Conservation (phyloP, 2,329 filamentous ascomycete genomes). For the Botrytis byssoidea region DNA sequence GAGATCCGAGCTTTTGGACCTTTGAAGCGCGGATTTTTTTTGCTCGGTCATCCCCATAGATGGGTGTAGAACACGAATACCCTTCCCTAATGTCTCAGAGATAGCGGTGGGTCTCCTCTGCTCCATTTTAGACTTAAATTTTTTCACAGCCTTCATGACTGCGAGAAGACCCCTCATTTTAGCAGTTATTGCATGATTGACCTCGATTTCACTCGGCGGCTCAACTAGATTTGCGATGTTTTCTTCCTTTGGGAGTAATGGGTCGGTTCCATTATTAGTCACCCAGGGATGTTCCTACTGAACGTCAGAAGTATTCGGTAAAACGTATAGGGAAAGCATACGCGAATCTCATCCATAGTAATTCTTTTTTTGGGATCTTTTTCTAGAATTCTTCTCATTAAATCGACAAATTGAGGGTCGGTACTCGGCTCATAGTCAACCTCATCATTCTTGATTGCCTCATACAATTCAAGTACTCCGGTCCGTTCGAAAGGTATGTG, state of each 20-base stretch:
- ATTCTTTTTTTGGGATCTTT: constrained; percentile 85
- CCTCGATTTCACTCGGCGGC: constrained; percentile 83
- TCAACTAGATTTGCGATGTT: constrained; percentile 82
- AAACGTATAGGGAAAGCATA: constrained; percentile 46
- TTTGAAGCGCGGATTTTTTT: constrained; percentile 36
- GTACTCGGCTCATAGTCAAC: constrained; percentile 61
- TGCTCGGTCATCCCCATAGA: constrained; percentile 49
- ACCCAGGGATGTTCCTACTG: constrained; percentile 87
- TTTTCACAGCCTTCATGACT: constrained; percentile 85
- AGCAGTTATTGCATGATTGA: constrained; percentile 84
- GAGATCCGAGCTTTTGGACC: constrained; percentile 50
- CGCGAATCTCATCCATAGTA: constrained; percentile 76
- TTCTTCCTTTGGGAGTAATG: constrained; percentile 75
- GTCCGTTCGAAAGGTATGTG: constrained; percentile 79
- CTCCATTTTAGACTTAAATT: constrained; percentile 75
- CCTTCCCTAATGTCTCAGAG: constrained; percentile 58
- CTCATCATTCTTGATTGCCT: constrained; percentile 75
- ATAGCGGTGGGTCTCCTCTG: constrained; percentile 52
- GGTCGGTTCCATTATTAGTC: constrained; percentile 74
- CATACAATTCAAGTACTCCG: constrained; percentile 81
- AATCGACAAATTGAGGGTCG: constrained; percentile 67
- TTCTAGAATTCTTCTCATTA: constrained; percentile 72
- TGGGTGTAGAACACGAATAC: constrained; percentile 53
- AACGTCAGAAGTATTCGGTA: constrained; percentile 8
- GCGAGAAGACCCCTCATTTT: constrained; percentile 73